Conservation (phyloP, 164 flowering plant genomes). For the Santalum album region DNA sequence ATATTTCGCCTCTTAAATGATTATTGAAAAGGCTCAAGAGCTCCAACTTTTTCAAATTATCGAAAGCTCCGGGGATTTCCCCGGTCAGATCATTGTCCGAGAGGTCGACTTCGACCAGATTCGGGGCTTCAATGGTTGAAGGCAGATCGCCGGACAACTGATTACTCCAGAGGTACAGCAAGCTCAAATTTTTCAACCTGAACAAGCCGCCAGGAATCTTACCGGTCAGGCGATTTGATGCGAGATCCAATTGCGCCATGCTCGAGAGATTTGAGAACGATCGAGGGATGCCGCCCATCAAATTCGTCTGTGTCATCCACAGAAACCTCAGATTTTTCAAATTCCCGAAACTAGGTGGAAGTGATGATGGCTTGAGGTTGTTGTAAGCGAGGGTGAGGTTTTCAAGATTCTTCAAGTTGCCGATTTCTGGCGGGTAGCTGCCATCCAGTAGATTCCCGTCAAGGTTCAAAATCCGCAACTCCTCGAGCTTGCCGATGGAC, state of each 20-base stretch:
- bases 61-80: conserved; percentile 47
- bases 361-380: conserved; percentile 21
- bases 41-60: conserved; percentile 28
- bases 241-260: conserved; percentile 39
- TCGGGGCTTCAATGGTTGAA: conserved; percentile 17
- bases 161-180: conserved; percentile 35
- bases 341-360: conserved; percentile 45
- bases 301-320: conserved; percentile 27
- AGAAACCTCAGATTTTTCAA: conserved; percentile 38
- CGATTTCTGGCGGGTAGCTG: conserved; percentile 46
- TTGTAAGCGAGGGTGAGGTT: conserved; percentile 27
- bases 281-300: conserved; percentile 55
- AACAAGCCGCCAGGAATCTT: conserved; percentile 52
- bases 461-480: conserved; percentile 23
- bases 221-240: conserved; percentile 37
- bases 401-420: conserved; percentile 43
- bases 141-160: conserved; percentile 59
- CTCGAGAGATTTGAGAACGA: conserved; percentile 20
- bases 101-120: conserved; percentile 40
- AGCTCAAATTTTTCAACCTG: conserved; percentile 33
- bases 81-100: conserved; percentile 52
- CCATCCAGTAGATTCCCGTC: conserved; percentile 44
- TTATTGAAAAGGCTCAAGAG: conserved; percentile 29
- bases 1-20: conserved; percentile 40
- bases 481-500: conserved; percentile 30